Evolutionary conservation across 768 basidiomycete genomes (phyloP).

Genomic region (Baorangia bicolor): DNA sequence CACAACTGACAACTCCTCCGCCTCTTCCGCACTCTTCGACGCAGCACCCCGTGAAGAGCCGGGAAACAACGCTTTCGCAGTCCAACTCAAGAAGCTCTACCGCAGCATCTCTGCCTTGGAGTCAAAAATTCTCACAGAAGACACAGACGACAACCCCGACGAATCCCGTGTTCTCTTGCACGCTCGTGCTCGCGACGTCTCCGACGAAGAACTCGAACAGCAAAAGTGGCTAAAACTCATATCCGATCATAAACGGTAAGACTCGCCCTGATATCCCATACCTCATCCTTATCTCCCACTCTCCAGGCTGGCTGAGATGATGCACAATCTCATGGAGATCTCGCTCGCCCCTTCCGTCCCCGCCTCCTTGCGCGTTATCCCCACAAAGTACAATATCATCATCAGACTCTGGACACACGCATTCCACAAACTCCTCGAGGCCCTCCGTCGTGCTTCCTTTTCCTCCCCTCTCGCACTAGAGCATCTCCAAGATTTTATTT

Average conservation of each 20-base stretch:
- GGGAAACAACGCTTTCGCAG: constrained; percentile 64
- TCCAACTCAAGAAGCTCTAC: constrained; percentile 80
- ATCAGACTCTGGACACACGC: constrained; percentile 89
- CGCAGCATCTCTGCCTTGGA: constrained; percentile 81
- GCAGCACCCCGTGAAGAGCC: constrained; percentile 51
- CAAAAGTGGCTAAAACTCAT: constrained; percentile 76
- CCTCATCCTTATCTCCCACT: constrained; percentile 1
- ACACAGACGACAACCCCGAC: constrained; percentile 52
- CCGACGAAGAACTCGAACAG: constrained; percentile 60
- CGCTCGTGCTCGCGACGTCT: constrained; percentile 31
- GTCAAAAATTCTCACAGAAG: constrained; percentile 63
- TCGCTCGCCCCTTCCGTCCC: constrained; percentile 87
- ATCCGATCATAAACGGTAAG: constrained; percentile 81
- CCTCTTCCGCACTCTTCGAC: constrained; percentile 70
- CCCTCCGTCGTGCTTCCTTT: constrained; percentile 82
- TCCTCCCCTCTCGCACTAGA: constrained; percentile 69
- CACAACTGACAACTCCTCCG: constrained; percentile 73
- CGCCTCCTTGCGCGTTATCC: constrained; percentile 83
- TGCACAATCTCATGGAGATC: constrained; percentile 84
- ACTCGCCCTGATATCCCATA: constrained; percentile 10
- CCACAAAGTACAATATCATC: constrained; percentile 94
- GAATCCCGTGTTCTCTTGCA: constrained; percentile 38
- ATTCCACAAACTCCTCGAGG: constrained; percentile 88
- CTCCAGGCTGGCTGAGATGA: constrained; percentile 83
- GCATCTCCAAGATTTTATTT: constrained; percentile 91